Evolutionary conservation across 192 early-diverging fungal genomes (phyloP), one percentile per base, ranked within the genome.

Genomic region (Phycomyces nitens): DNA sequence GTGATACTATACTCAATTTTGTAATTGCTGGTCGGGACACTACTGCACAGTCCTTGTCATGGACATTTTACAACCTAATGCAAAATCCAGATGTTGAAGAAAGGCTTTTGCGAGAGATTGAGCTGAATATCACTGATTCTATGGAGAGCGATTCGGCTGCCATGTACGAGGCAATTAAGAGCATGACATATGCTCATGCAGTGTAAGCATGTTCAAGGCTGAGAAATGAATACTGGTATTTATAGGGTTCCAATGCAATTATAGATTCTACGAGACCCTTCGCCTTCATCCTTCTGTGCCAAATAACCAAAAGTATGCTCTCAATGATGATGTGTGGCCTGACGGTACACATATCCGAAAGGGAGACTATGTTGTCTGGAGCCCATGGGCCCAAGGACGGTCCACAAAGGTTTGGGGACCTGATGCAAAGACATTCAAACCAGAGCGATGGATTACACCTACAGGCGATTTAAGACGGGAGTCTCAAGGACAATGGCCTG

Each of bases 281-380:
- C 77, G 90, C 10, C 59, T 91, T 21, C 78, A 87, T 68, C 89
- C 90, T 42, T 72, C 82, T 27, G 87, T 92, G 4, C 90, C 89
- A 5, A 39, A 24, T 0, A 80, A 89, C 39, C 40, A 69, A 11
- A 89, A 89, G 70, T 66, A 73, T 38, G 78, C 81, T 7, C 58
- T 85, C 9, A 55, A 77, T 5, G 85, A 91, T 55, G 78, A 80
- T 49, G 64, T 86, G 11, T 74, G 86, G 16, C 89, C 89, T 11
- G 80, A 87, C 61, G 86, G 86, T 5, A 79, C 76, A 18, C n/a
- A 52, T n/a, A 69, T 91, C 44, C 56, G 70, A 18, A 74, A 69
- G n/a, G 87, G 88, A 11, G 72, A 81, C 2, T 50, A 53, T 10
- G 76, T 89, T 7, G 53, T 64, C 1, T 89, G 76, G 77, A 69